phyloP scores from a whole-genome alignment of 768 basidiomycete genomes.

The Nidularia pulvinata region DNA sequence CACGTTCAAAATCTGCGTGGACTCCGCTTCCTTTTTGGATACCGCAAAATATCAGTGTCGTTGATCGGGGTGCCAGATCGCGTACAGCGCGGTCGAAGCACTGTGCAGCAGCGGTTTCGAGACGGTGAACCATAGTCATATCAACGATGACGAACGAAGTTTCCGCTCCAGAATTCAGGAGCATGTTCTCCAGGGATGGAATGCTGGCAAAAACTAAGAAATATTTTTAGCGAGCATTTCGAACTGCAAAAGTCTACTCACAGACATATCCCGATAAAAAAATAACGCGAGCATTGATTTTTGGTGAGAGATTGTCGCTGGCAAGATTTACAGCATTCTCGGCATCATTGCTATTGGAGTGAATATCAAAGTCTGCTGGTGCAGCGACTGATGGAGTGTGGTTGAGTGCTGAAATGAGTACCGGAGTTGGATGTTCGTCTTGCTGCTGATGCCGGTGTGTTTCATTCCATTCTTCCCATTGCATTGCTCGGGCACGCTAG shows the following conservation, averaged over 20 bases:
- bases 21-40: neutral
- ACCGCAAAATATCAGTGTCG: neutral
- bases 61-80: neutral
- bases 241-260: constrained; percentile 3
- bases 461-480: constrained; percentile 16
- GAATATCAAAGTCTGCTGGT: too few species aligned
- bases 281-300: constrained; percentile 6
- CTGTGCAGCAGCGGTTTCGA: neutral
- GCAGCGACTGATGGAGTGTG: too few species aligned
- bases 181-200: neutral
- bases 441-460: too few species aligned
- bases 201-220: neutral
- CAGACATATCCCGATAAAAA: constrained; percentile 9
- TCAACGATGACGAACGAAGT: neutral
- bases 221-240: neutral
- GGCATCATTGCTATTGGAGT: too few species aligned
- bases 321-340: constrained; percentile 1
- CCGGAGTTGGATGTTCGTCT: too few species aligned
- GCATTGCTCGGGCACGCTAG: constrained; percentile 11
- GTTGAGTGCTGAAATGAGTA: too few species aligned
- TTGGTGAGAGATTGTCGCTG: constrained; percentile 2
- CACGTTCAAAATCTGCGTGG: neutral
- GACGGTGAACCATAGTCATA: neutral
- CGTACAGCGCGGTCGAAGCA: neutral
- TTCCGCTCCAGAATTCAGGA: neutral